A percentile compares a stretch with the other conserved stretches of the same genome.
phyloP scores from a whole-genome alignment of 371 early-diverging fungal species.

The Dichotomocladium elegans region DNA sequence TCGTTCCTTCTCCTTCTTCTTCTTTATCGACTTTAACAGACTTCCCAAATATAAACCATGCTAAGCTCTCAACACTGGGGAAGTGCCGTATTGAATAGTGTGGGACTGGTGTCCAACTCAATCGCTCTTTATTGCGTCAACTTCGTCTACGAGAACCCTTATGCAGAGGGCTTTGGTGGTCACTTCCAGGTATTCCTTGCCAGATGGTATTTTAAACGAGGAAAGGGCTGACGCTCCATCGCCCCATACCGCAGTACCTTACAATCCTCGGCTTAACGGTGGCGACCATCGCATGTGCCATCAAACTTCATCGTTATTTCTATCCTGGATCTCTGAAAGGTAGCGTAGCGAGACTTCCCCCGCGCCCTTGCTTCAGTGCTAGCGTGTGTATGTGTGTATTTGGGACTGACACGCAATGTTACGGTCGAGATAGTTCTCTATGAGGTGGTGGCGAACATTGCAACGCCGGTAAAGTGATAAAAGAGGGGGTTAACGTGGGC shows the following conservation, averaged over 20 bases:
- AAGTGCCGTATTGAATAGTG: conserved; percentile 19
- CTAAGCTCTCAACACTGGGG: too few species aligned
- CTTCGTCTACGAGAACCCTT: conserved; percentile 32
- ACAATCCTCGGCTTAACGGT: conserved; percentile 23
- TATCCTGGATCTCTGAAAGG: conserved; percentile 12
- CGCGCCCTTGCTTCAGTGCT: not conserved
- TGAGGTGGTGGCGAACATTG: conserved; percentile 26
- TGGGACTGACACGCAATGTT: too few species aligned
- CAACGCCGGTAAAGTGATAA: conserved; percentile 22
- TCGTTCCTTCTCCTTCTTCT: too few species aligned
- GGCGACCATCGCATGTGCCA: conserved; percentile 18
- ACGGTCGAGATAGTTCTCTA: conserved; percentile 15
- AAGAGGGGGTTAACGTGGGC: too few species aligned
- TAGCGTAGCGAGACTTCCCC: not conserved
- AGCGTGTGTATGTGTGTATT: not conserved
- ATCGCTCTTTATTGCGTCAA: conserved; percentile 24
- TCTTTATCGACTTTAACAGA: too few species aligned
- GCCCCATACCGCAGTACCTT: conserved; percentile 8
- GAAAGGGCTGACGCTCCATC: not conserved
- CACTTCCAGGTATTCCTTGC: conserved; percentile 31
- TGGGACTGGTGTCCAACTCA: conserved; percentile 29
- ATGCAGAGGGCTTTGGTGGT: conserved; percentile 38
- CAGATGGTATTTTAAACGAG: too few species aligned
- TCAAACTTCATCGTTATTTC: conserved; percentile 11
- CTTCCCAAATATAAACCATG: too few species aligned